These are phyloP conservation scores for Polyporus arcularius DNA, from an alignment of 768 basidiomycete species.

Conservation along the genomic window DNA sequence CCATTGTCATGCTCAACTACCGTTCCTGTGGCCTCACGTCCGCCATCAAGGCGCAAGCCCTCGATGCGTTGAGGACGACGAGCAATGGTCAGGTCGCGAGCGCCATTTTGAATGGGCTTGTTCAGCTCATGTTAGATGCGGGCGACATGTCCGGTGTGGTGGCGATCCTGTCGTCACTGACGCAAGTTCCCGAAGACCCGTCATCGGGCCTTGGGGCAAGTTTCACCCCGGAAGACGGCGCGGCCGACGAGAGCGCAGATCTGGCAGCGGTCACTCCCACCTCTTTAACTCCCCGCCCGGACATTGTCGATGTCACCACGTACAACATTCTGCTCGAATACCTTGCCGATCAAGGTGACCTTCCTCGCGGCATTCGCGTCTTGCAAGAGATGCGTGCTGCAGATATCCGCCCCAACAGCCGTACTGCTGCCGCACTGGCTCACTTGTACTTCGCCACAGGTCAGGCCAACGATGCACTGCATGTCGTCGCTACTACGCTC, in stretches of 20 bases:
- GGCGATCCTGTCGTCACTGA: constrained; percentile 44
- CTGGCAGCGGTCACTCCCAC: neutral
- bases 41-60: constrained; percentile 52
- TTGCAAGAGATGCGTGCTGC: constrained; percentile 47
- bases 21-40: constrained; percentile 59
- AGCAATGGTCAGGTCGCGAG: constrained; percentile 45
- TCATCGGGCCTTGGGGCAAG: constrained; percentile 17
- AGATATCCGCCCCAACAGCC: constrained; percentile 47
- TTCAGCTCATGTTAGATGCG: constrained; percentile 59
- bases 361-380: constrained; percentile 46
- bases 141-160: constrained; percentile 50
- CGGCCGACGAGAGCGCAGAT: neutral
- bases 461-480: constrained; percentile 50
- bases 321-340: constrained; percentile 65
- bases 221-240: constrained; percentile 34
- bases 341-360: constrained; percentile 45
- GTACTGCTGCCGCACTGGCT: constrained; percentile 54
- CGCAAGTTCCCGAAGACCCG: constrained; percentile 1
- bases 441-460: constrained; percentile 53
- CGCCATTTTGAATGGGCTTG: constrained; percentile 68
- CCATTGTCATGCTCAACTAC: constrained; percentile 58
- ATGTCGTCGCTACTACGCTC: constrained; percentile 42
- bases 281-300: neutral
- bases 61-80: constrained; percentile 47
- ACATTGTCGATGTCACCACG: constrained; percentile 54